Evolutionary conservation across 2,329 filamentous ascomycete genomes (phyloP), one percentile per base, ranked within the genome.

Genomic region (Fusarium nematophilum): DNA sequence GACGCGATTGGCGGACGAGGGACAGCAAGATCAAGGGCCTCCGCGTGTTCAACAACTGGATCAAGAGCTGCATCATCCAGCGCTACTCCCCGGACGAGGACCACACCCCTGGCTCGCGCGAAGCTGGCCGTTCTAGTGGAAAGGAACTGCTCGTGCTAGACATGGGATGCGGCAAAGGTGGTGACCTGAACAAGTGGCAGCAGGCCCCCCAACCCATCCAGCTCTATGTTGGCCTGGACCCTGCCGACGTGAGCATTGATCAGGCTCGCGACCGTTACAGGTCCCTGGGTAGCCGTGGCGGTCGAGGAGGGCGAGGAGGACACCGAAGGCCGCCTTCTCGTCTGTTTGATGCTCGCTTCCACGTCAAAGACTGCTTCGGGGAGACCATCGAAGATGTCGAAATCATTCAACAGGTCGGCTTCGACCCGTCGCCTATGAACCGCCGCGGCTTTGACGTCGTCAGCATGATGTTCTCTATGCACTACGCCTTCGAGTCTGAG

Each of bases 381-480:
- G 89, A 95, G 73, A 89, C 87, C 65, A 84, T 99, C 36, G 91
- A 88, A 50, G 89, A 96, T 56, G 83, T 98, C 37, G 86, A 89
- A 11, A 90, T 97, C 64, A 83, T 99, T 43, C 86, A 86, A 42
- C 86, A 96, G 52, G 92, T 99, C 25, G 95, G 95, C 17, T 97
- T 97, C 67, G 91, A 96, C 70, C 81, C 85, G 0, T 89, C 88
- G 79, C 68, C 91, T 80, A 78, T 90, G 87, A 75, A 88, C 58
- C 86, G 86, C 47, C 90, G 90, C 50, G 93, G 94, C 4, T 99
- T 98, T 68, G 95, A 99, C 73, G 91, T 98, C 34, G 94, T 99
- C 61, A 93, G 90, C 72, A 97, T 97, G 86, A 99, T 99, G 95
- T 99, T 99, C 76, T 96, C 93, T 70, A 95, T 99, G 88, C 95